Evolutionary conservation across 169 alveolate genomes (phyloP), one percentile per base, ranked within the genome.

Genomic region (Plasmodium inui): DNA sequence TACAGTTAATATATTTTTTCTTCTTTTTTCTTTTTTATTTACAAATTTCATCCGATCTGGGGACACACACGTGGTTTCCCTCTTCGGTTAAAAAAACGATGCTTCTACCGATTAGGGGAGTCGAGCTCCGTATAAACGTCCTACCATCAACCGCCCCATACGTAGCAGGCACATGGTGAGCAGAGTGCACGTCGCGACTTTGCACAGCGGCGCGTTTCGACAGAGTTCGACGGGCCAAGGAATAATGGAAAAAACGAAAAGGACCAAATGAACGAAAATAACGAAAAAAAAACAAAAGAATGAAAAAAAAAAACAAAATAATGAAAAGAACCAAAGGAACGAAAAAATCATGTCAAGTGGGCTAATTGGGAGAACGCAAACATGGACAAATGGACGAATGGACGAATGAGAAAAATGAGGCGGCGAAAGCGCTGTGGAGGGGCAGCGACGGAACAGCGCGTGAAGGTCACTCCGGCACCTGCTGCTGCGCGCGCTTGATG

Each of bases 401-500:
- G 37, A 82, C 39, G 55, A 44, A 50, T 26, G 1, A 50, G 7
- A 82, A 30, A 82, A 82, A 55, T 32, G 37, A 55, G 6, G 39
- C 39, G 71, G 39, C 22, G 55, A 44, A 5, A 44, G n/a, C 8
- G 39, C 39, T 30, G 0, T 17, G 26, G 39, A 7, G 39, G 10
- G 3, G 4, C n/a, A 19, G 2, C 32, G 37, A 5, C 46, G 28
- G 17, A 74, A 17, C 3, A 12, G 34, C 12, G 6, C 10, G 55
- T 74, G 55, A 34, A 39, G 72, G n/a, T 71, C 39, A 83, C 79
- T 37, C 9, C 37, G 67, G 32, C 28, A 61, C 19, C 46, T 88
- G 83, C 71, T 88, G 22, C 53, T 88, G 79, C 28, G 94, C 61
- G 72, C 70, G 79, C 22, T 19, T 0, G 71, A 88, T 88, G 57